Evolutionary conservation across 2,329 filamentous ascomycete species (phyloP).

Genomic region (Arthrobotrys pseudoclavata): DNA sequence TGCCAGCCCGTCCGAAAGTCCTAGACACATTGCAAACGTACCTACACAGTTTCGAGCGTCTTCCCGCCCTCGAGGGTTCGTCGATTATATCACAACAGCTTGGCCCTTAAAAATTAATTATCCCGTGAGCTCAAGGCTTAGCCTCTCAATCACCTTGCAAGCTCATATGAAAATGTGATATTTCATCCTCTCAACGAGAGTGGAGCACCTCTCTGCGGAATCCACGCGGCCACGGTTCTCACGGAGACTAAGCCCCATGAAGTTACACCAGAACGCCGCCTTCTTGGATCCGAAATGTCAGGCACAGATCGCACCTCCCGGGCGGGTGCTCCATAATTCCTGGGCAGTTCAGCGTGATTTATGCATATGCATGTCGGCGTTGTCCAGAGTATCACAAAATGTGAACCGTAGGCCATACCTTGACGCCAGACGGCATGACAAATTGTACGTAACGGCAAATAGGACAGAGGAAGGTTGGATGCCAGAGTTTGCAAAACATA

Average conservation of each 20-base stretch:
- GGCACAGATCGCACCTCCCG: slow-evolving; percentile 30
- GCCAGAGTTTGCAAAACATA: slow-evolving; percentile 6
- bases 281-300: slow-evolving; percentile 30
- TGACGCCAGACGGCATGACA: slow-evolving; percentile 18
- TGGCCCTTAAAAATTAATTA: neutral
- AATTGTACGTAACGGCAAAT: slow-evolving; percentile 1
- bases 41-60: slow-evolving; percentile 3
- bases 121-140: slow-evolving; percentile 12
- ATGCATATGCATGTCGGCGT: slow-evolving; percentile 42
- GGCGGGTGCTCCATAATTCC: slow-evolving; percentile 33
- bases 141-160: slow-evolving; percentile 20
- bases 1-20: slow-evolving; percentile 34
- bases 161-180: slow-evolving; percentile 10
- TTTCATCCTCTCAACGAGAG: slow-evolving; percentile 7
- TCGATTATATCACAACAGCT: slow-evolving; percentile 17
- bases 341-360: slow-evolving; percentile 27
- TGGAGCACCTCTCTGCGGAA: slow-evolving; percentile 26
- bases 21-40: slow-evolving; percentile 21
- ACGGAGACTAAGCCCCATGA: slow-evolving; percentile 47
- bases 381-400: slow-evolving; percentile 27
- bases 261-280: slow-evolving; percentile 14
- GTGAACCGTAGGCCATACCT: slow-evolving; percentile 9
- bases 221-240: slow-evolving; percentile 52
- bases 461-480: neutral
- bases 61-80: slow-evolving; percentile 14